Percentiles rank a stretch among this genome's conserved stretches.
Evolutionary conservation across 495 filamentous ascomycete genomes (phyloP).

Genomic region (Beverwykella pulmonaria): DNA sequence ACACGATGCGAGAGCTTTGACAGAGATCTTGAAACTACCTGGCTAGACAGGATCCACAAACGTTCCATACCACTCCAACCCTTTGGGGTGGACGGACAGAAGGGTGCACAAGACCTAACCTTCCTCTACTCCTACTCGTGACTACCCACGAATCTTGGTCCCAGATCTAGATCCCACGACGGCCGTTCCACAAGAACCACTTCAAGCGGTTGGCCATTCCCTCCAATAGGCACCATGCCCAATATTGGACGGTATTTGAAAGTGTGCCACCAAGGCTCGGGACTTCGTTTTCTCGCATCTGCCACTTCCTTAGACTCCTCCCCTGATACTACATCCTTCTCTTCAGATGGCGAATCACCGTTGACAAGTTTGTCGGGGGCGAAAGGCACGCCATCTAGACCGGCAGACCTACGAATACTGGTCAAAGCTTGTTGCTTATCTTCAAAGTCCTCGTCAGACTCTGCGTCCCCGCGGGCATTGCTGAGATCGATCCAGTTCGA

Average conservation of each 20-base stretch:
- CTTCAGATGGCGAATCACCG: constrained; percentile 33
- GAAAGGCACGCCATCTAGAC: constrained; percentile 5
- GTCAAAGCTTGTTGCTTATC: constrained; percentile 16
- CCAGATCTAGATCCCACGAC: constrained; percentile 78
- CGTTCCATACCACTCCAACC: background rate
- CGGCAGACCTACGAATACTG: constrained; percentile 19
- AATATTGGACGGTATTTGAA: constrained; percentile 91
- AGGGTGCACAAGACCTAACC: background rate
- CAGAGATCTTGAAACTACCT: constrained; percentile 9
- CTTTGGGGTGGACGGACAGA: background rate
- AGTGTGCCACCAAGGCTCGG: constrained; percentile 68
- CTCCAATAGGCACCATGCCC: constrained; percentile 74
- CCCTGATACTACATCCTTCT: constrained; percentile 25
- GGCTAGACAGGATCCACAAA: background rate
- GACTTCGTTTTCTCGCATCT: constrained; percentile 24
- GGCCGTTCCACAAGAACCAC: constrained; percentile 88
- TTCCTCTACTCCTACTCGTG: constrained; percentile 27
- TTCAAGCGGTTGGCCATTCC: constrained; percentile 57
- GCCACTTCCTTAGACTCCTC: constrained; percentile 34
- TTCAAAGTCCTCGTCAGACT: constrained; percentile 24
- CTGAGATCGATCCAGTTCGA: constrained; percentile 24
- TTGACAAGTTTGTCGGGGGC: constrained; percentile 1
- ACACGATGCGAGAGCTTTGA: constrained; percentile 1
- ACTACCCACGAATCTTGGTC: constrained; percentile 58
- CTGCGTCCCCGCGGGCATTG: background rate